phyloP scores from a whole-genome alignment of 768 basidiomycete species.

The Harrya chromipes region DNA sequence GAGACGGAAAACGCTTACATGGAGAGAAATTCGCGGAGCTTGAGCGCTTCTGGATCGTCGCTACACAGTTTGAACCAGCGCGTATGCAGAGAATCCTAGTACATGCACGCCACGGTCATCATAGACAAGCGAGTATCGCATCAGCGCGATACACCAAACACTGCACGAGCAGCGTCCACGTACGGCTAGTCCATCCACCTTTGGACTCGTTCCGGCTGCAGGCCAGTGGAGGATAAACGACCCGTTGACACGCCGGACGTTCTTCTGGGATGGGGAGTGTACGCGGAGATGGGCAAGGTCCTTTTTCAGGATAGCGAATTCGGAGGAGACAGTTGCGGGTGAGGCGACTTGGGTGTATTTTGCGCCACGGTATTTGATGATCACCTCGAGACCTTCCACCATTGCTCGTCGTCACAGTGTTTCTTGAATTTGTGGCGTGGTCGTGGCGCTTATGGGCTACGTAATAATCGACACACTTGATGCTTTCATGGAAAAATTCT shows the following conservation, averaged over 20 bases:
- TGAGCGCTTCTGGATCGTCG: constrained; percentile 21
- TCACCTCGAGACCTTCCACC: constrained; percentile 25
- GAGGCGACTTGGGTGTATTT: constrained; percentile 16
- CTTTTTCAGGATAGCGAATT: constrained; percentile 22
- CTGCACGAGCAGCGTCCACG: neutral
- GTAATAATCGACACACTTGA: too few species aligned
- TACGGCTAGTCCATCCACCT: constrained; percentile 3
- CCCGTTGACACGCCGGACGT: constrained; percentile 19
- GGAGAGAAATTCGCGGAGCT: constrained; percentile 25
- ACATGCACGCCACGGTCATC: neutral
- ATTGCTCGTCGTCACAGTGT: constrained; percentile 3
- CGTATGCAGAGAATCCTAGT: constrained; percentile 25
- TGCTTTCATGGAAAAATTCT: too few species aligned
- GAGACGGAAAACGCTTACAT: constrained; percentile 19
- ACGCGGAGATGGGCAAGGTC: constrained; percentile 31
- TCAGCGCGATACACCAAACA: neutral
- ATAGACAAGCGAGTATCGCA: neutral
- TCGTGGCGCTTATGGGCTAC: too few species aligned
- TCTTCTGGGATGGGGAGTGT: constrained; percentile 27
- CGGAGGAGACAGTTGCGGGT: constrained; percentile 11
- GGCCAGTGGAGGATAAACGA: constrained; percentile 30
- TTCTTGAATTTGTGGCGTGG: too few species aligned
- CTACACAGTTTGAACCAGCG: constrained; percentile 26
- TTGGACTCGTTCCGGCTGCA: constrained; percentile 1
- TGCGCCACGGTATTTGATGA: constrained; percentile 21